Conservation (phyloP, 495 filamentous ascomycete genomes). For the Tuber microsphaerosporum region DNA sequence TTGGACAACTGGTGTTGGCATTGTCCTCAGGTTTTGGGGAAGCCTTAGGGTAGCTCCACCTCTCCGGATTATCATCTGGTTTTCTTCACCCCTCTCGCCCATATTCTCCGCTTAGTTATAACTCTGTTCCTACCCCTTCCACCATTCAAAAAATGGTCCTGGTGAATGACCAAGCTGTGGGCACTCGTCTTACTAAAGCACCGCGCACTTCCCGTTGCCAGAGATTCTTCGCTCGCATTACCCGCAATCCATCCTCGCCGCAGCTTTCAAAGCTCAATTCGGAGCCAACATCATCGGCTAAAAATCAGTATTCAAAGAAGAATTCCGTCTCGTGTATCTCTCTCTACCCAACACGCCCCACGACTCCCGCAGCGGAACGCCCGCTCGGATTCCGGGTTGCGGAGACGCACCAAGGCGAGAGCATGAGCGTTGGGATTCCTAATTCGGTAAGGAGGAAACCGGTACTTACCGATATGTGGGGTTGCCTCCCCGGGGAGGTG, state of each 20-base stretch:
- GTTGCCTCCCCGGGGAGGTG: slow-evolving; percentile 52
- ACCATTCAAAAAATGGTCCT: background rate
- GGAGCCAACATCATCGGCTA: slow-evolving; percentile 42
- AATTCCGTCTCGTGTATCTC: slow-evolving; percentile 82
- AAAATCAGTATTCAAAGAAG: slow-evolving; percentile 60
- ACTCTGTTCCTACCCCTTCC: background rate
- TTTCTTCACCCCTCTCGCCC: background rate
- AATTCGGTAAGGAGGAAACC: slow-evolving; percentile 8
- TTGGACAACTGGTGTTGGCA: background rate
- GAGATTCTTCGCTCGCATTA: slow-evolving; percentile 67
- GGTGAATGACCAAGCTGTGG: slow-evolving; percentile 2
- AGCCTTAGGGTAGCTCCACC: slow-evolving; percentile 3
- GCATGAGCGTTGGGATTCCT: slow-evolving; percentile 13
- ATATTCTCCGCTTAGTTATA: slow-evolving; percentile 2
- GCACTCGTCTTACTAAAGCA: slow-evolving; percentile 1
- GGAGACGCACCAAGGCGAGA: slow-evolving; percentile 40
- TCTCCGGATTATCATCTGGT: background rate
- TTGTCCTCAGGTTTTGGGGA: background rate
- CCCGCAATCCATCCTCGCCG: slow-evolving; percentile 83
- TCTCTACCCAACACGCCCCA: slow-evolving; percentile 53
- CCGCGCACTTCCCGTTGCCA: slow-evolving; percentile 48
- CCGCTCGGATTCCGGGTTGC: slow-evolving; percentile 21
- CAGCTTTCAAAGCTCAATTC: slow-evolving; percentile 55
- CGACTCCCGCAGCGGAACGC: slow-evolving; percentile 47
- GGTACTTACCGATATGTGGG: slow-evolving; percentile 21